Evolutionary conservation across 2,329 filamentous ascomycete genomes (phyloP), one percentile per base, ranked within the genome.

Genomic region (Akanthomyces muscarius): DNA sequence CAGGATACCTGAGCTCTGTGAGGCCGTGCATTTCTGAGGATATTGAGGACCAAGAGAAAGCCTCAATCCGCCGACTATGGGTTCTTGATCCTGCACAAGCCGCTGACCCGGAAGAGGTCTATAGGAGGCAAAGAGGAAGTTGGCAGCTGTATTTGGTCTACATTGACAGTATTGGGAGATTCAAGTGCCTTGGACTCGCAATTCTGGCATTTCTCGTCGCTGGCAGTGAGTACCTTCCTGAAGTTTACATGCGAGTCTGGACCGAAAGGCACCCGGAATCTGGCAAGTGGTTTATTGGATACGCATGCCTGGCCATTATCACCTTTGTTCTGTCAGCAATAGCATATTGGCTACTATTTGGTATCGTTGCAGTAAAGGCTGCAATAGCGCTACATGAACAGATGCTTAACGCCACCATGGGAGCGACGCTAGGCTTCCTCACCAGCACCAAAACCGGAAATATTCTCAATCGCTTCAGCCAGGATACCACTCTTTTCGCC

Each of bases 91-190:
- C 36, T 14, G 5, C 18, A 7, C 13, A 30, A 4, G 3, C 36
- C 2, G 10, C 13, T 8, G 6, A 42, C 8, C 1, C 8, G 1
- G 21, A 52, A 23, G 47, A 52, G 8, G 14, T 10, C 1, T 30
- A 18, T 25, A 14, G 0, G 0, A 60, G 36, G 16, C 21, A 44
- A 14, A 42, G 11, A 10, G 36, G 23, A n/a, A 60, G 10, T 2
- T 60, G 21, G 33, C 18, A 36, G 10, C 47, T 60, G 3, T 60
- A 45, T 5, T 6, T 60, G 21, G 13, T 60, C 16, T 60, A n/a
- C n/a, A 52, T 60, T 38, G 57, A 60, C 57, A 60, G 57, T 14
- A 52, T 60, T 11, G 57, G 57, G 4, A 21, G 57, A 5, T 2
- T 42, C 2, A 52, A 23, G 18, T 42, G 5, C 13, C 4, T 60